Base-by-base conservation (phyloP, 139 green algal species). In the Spirogloea muscicola region DNA sequence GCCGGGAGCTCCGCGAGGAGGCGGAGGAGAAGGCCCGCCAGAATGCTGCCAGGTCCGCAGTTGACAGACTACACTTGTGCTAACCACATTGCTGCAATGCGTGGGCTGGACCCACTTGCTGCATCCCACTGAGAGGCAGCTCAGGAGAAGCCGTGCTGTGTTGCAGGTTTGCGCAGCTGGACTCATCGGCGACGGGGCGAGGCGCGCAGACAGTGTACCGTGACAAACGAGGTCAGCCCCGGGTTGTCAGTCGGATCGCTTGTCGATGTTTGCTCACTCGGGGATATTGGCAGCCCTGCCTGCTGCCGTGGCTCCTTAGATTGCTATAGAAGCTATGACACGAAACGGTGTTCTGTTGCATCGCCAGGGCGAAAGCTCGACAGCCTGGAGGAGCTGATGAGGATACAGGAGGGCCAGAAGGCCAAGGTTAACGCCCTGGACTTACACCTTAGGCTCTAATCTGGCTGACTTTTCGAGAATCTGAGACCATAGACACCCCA, bases 151-250 rank as follows among this genome's bases (percentile, higher is more conserved):
- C 21, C 21, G 21, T 55, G 21, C 40, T 62, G 6, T 5, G 31
- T 9, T 33, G 63, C 39, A 72, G 63, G 49, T 72, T 72, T 13
- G 3, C 34, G 7, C 10, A 42, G 10, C 37, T 78, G 39, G 69
- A 78, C 13, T n/a, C 69, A 9, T 13, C 69, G 36, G 13, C 55
- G 58, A 78, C 58, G 5, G 69, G 69, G 42, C 37, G 69, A 34
- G 60, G 13, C 33, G 61, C 61, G 40, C 58, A n/a, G 7, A 78
- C 69, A 7, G 72, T 80, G 60, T 80, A 80, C 36, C 61, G 72
- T 4, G 72, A 80, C 46, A 68, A 68, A 68, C 25, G 29, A 42
- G 59, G 59, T 68, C 29, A 31, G 59, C 13, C 37, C 31, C 5
- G n/a, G n/a, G 46, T 55, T 55, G n/a, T 55, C 46, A 21, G 52